Evolutionary conservation across 306 rosid species (phyloP), one percentile per base, ranked within the genome.

Genomic region (Pachyrhizus erosus): DNA sequence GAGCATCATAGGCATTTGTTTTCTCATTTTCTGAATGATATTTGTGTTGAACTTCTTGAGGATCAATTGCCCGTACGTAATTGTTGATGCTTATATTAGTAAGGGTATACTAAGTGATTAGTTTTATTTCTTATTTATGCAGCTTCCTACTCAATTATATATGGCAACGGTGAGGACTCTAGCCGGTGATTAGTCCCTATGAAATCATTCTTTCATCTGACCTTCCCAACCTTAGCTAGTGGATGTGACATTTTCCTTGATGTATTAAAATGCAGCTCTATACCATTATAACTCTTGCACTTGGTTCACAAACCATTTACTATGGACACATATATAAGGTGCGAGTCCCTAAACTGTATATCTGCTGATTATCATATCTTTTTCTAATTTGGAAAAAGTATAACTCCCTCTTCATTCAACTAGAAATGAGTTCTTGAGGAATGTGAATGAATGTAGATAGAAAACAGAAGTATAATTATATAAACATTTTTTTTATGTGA

Each of bases 61-160:
- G 64, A 69, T 40, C 31, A 39, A 42, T 55, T 68, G 82, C 73
- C 17, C 17, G 52, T 57, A 76, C 37, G 31, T 37, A 55, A 31
- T 45, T 24, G 61, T 18, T 21, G 73, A 83, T 82, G 43, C 31
- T 62, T 48, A 33, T 11, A 61, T 72, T 45, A 9, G 31, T 23
- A 39, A 70, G 31, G 70, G 51, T 42, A 64, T 83, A 52, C 74
- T 57, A 68, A 76, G 82, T 79, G 66, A 67, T 43, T 52, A 20
- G 1, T 73, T 92, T 83, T 20, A 79, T 57, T 84, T 60, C 78
- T 83, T 87, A 39, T 48, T 79, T 79, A 43, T 89, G 93, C 97
- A 94, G 98, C 94, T 94, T 83, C 98, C 91, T 29, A 94, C 98
- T 66, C 97, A 94, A 86, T 86, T 80, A 73, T 92, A 90, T 69